Evolutionary conservation across 805 yeast genomes (phyloP).

Genomic region (Candida sphagnicola): DNA sequence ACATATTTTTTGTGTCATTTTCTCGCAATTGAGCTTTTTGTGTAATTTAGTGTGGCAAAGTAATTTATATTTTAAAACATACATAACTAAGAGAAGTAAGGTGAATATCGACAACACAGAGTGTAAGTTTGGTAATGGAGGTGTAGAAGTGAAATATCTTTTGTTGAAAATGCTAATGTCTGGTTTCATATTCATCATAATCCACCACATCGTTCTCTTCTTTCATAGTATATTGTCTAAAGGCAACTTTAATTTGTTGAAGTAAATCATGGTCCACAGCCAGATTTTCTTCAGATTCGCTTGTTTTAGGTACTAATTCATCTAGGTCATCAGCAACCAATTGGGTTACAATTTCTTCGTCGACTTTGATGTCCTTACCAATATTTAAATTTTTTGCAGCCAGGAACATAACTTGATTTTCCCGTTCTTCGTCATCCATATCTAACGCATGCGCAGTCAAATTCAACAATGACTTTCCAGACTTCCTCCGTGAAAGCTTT

Average conservation of each 20-base stretch:
- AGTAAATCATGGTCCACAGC: conserved; percentile 31
- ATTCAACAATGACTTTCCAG: conserved; percentile 69
- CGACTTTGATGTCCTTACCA: conserved; percentile 16
- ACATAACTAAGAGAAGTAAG: too few relatives aligned
- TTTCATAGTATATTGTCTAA: conserved; percentile 24
- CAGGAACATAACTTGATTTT: conserved; percentile 13
- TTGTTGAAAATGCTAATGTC: conserved; percentile 9
- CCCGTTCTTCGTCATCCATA: conserved; percentile 46
- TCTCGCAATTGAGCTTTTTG: too few relatives aligned
- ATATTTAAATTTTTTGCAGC: conserved; percentile 14
- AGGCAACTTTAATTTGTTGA: conserved; percentile 33
- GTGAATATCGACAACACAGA: too few relatives aligned
- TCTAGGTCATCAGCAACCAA: conserved; percentile 3
- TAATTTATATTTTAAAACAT: too few relatives aligned
- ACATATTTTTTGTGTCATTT: neutral
- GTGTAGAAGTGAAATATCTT: too few relatives aligned
- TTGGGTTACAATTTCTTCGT: conserved; percentile 10
- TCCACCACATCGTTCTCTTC: conserved; percentile 44
- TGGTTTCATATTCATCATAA: conserved; percentile 55
- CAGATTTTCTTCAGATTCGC: conserved; percentile 8
- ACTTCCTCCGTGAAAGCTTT: conserved; percentile 57
- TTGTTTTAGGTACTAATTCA: conserved; percentile 7
- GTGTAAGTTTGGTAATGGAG: too few relatives aligned
- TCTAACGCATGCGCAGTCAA: conserved; percentile 66
- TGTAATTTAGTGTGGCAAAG: too few relatives aligned